Evolutionary conservation across 768 basidiomycete genomes (phyloP).

Genomic region (Termitomyces sp.): DNA sequence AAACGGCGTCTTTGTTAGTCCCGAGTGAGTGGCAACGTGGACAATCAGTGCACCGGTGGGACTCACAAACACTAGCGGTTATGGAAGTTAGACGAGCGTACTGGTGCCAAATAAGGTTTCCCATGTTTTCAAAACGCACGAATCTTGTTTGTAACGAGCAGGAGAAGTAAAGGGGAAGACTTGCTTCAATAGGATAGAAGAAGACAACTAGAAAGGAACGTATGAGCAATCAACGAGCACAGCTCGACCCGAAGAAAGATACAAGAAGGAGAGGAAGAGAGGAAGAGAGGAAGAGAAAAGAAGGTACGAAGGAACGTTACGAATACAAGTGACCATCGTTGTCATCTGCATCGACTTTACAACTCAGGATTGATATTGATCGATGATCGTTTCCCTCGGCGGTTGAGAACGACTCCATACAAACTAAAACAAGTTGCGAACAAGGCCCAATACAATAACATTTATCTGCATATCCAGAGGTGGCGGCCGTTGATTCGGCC

Average conservation of each 20-base stretch:
- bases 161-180: slow-evolving; percentile 24
- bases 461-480: slow-evolving; percentile 14
- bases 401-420: too few species aligned
- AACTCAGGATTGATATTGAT: slow-evolving; percentile 6
- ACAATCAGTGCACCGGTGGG: background rate
- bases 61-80: slow-evolving; percentile 70
- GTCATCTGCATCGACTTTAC: slow-evolving; percentile 15
- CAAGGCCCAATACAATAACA: too few species aligned
- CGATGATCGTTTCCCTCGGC: slow-evolving; percentile 8
- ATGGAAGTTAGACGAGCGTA: slow-evolving; percentile 65
- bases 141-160: slow-evolving; percentile 2
- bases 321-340: background rate
- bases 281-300: slow-evolving; percentile 5
- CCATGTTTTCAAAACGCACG: slow-evolving; percentile 36
- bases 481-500: slow-evolving; percentile 25
- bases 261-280: slow-evolving; percentile 10
- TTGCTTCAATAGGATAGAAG: slow-evolving; percentile 30
- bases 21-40: slow-evolving; percentile 1
- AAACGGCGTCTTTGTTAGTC: slow-evolving; percentile 54
- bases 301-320: background rate
- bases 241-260: slow-evolving; percentile 22
- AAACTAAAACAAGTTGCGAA: too few species aligned
- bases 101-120: slow-evolving; percentile 78
- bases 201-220: slow-evolving; percentile 21
- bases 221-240: slow-evolving; percentile 20